Percentiles rank a stretch among this genome's conserved stretches.
phyloP scores from a whole-genome alignment of 2,329 filamentous ascomycete genomes.

The Elsinoe australis region DNA sequence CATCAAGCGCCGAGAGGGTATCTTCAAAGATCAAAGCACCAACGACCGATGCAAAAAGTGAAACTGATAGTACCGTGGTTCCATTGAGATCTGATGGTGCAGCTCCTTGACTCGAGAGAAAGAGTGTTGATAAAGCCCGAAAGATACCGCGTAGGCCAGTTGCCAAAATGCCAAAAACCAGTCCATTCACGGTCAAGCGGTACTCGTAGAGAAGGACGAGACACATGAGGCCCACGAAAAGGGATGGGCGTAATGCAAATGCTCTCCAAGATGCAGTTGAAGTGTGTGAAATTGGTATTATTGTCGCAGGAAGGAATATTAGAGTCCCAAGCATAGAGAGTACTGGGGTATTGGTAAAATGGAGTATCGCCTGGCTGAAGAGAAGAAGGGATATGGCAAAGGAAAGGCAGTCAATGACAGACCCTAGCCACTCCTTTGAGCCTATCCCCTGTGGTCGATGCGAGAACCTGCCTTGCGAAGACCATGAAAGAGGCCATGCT shows the following conservation, averaged over 20 bases:
- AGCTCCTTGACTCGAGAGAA: not conserved
- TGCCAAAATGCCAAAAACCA: slow-evolving; percentile 10
- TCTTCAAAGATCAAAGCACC: slow-evolving; percentile 8
- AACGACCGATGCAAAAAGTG: not conserved
- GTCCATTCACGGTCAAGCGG: slow-evolving; percentile 15
- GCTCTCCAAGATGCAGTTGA: not conserved
- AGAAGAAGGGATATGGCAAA: slow-evolving; percentile 11
- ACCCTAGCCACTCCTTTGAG: not conserved
- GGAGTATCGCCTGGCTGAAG: slow-evolving; percentile 18
- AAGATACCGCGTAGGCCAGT: not conserved
- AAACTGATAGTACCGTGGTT: not conserved
- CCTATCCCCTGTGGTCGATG: not conserved
- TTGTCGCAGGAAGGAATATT: not conserved
- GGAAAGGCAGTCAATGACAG: not conserved
- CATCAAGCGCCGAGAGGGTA: slow-evolving; percentile 10
- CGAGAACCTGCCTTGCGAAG: not conserved
- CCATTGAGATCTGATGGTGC: not conserved
- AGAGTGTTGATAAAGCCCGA: not conserved
- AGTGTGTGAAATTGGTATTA: not conserved
- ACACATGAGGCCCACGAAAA: not conserved
- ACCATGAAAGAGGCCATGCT: not conserved
- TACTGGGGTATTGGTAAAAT: slow-evolving; percentile 17
- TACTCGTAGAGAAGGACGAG: slow-evolving; percentile 17
- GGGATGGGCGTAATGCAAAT: not conserved
- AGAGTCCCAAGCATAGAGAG: slow-evolving; percentile 17